Conservation (phyloP, 176 grass and related monocot genomes). For the Aegilops umbellulata region DNA sequence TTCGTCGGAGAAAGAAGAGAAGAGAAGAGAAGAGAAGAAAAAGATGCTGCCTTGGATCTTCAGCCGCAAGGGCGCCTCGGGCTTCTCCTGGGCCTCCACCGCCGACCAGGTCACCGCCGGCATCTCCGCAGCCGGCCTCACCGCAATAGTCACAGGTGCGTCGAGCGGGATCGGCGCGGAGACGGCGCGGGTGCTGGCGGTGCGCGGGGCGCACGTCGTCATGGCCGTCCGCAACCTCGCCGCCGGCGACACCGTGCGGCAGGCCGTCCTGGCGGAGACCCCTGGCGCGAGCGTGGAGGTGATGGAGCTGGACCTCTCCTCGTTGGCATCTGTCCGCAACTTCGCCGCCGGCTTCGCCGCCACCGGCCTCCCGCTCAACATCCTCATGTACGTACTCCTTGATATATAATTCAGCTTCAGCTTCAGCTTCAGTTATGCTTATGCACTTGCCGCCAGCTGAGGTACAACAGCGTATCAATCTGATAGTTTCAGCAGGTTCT, state of each 20-base stretch:
- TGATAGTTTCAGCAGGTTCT: too few species aligned
- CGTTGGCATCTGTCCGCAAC: constrained; percentile 61
- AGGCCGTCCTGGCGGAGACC: constrained; percentile 44
- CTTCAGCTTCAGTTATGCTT: too few species aligned
- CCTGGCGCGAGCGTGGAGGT: constrained; percentile 56
- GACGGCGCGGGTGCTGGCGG: constrained; percentile 64
- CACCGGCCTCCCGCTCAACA: constrained; percentile 67
- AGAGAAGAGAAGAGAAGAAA: too few species aligned
- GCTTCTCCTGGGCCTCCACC: too few species aligned
- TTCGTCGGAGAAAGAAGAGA: too few species aligned
- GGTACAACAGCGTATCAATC: too few species aligned
- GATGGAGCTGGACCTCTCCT: constrained; percentile 86
- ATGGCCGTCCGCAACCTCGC: constrained; percentile 69
- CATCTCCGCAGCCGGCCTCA: too few species aligned
- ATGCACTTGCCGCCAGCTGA: too few species aligned
- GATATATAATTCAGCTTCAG: too few species aligned
- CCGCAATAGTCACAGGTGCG: constrained; percentile 37
- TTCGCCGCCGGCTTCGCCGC: constrained; percentile 63
- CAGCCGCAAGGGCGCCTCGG: too few species aligned
- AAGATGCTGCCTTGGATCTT: too few species aligned
- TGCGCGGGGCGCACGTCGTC: constrained; percentile 75
- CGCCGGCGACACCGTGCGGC: constrained; percentile 39
- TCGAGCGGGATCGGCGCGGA: constrained; percentile 86
- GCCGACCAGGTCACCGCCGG: too few species aligned
- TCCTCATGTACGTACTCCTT: constrained; percentile 69